Evolutionary conservation across 768 basidiomycete genomes (phyloP).

Genomic region (Leccinum longicurvipes): DNA sequence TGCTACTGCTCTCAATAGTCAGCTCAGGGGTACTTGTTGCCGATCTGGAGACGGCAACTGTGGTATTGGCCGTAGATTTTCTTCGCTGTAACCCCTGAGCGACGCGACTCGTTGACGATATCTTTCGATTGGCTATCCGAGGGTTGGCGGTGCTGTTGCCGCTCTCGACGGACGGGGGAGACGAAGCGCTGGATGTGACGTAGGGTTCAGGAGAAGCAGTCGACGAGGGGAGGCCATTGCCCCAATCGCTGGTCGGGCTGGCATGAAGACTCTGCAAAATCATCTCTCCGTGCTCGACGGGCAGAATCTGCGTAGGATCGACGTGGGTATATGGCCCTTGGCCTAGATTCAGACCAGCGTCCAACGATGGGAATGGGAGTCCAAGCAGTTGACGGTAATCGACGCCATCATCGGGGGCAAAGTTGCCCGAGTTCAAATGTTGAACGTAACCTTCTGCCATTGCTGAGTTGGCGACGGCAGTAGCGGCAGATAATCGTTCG

Average conservation of each 20-base stretch:
- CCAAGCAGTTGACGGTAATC: slow-evolving; percentile 66
- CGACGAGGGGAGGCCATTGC: slow-evolving; percentile 65
- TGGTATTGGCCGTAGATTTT: slow-evolving; percentile 36
- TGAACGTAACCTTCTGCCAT: slow-evolving; percentile 75
- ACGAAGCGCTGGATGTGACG: slow-evolving; percentile 65
- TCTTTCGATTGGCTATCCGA: slow-evolving; percentile 49
- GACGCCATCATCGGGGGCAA: slow-evolving; percentile 53
- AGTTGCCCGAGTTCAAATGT: slow-evolving; percentile 47
- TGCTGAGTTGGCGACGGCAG: slow-evolving; percentile 62
- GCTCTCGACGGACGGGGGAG: slow-evolving; percentile 66
- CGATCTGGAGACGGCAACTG: slow-evolving; percentile 40
- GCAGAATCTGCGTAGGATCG: slow-evolving; percentile 86
- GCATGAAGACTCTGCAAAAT: slow-evolving; percentile 56
- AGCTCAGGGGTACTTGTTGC: slow-evolving; percentile 70
- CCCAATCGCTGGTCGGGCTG: slow-evolving; percentile 84
- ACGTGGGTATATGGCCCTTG: slow-evolving; percentile 72
- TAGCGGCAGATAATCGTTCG: slow-evolving; percentile 62
- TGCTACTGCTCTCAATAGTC: slow-evolving; percentile 31
- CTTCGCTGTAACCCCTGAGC: slow-evolving; percentile 55
- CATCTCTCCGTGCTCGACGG: slow-evolving; percentile 39
- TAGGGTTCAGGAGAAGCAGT: slow-evolving; percentile 76
- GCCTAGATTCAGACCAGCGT: slow-evolving; percentile 37
- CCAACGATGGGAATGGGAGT: slow-evolving; percentile 57
- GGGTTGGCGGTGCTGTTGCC: slow-evolving; percentile 28
- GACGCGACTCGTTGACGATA: slow-evolving; percentile 61